Evolutionary conservation across 768 basidiomycete species (phyloP), one percentile per base, ranked within the genome.

Genomic region (Boletus tylopilopsis): DNA sequence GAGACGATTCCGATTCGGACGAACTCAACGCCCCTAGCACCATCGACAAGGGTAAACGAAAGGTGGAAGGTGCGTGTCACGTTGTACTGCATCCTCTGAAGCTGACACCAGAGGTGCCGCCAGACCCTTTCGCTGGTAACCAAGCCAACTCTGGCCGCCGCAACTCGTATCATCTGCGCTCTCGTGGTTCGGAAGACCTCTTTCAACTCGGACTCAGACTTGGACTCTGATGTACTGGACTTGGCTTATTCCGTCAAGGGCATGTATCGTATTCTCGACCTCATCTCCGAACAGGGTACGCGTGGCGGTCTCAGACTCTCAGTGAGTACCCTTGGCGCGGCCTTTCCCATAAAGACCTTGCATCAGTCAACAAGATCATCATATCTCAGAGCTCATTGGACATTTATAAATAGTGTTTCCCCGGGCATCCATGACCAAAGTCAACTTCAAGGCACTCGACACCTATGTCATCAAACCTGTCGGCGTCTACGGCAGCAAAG

Each of bases 291-390:
- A 49, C 66, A 71, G 39, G 74, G 73, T 1, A 78, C n/a, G n/a
- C n/a, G 71, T 27, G 73, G 76, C 6, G 78, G 80, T 2, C 68
- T 81, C n/a, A n/a, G n/a, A n/a, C n/a, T n/a, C n/a, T n/a, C 7
- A 80, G 81, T 80, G 53, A 49, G 62, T 8, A 22, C 36, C 39
- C 12, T n/a, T n/a, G n/a, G n/a, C n/a, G n/a, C n/a, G n/a, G n/a
- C n/a, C n/a, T n/a, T n/a, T n/a, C n/a, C n/a, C n/a, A n/a, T n/a
- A n/a, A n/a, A n/a, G 10, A 19, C 46, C 10, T 42, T 18, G 27
- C 15, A 41, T 44, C 51, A 81, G 82, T 82, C 33, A 80, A 82
- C 56, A 84, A 85, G 58, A 74, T 84, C 33, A 76, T 84, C 61
- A 84, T 85, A 25, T 68, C 71, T 2, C 79, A 81, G 59, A 66